phyloP scores from a whole-genome alignment of 306 rosid genomes.

The Vicia sativa region DNA sequence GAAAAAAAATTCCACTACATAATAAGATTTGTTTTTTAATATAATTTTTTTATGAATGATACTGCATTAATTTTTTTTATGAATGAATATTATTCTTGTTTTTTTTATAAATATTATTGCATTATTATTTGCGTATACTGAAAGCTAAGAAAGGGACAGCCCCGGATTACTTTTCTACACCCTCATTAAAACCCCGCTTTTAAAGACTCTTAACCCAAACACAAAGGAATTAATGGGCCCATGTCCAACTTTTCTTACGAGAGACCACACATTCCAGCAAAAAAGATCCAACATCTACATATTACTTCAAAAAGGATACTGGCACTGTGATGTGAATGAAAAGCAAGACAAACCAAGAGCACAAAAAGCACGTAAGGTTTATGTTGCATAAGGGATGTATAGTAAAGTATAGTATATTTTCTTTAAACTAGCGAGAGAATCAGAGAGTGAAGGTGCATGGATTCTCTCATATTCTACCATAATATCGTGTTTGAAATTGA shows the following conservation, averaged over 20 bases:
- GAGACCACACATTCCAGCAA: slow-evolving; percentile 22
- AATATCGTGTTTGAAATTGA: not conserved
- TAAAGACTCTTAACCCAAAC: slow-evolving; percentile 13
- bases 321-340: slow-evolving; percentile 13
- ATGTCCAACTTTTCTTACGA: slow-evolving; percentile 20
- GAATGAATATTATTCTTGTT: no score
- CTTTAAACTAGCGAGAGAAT: no score
- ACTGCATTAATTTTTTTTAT: no score
- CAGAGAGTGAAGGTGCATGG: not conserved
- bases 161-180: not conserved
- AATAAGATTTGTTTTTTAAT: no score
- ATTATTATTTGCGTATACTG: no score
- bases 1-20: no score
- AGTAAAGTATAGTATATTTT: no score
- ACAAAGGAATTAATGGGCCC: slow-evolving; percentile 40
- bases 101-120: no score
- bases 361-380: not conserved
- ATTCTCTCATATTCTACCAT: not conserved
- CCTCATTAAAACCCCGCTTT: not conserved
- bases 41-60: no score
- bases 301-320: slow-evolving; percentile 24
- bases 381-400: no score
- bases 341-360: slow-evolving; percentile 14
- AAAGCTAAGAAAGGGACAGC: slow-evolving; percentile 17
- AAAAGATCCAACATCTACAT: slow-evolving; percentile 22